Percentiles rank a stretch among this genome's conserved stretches.
Conservation (phyloP, 208 protist species). For the Trypanosoma platydactyli region DNA sequence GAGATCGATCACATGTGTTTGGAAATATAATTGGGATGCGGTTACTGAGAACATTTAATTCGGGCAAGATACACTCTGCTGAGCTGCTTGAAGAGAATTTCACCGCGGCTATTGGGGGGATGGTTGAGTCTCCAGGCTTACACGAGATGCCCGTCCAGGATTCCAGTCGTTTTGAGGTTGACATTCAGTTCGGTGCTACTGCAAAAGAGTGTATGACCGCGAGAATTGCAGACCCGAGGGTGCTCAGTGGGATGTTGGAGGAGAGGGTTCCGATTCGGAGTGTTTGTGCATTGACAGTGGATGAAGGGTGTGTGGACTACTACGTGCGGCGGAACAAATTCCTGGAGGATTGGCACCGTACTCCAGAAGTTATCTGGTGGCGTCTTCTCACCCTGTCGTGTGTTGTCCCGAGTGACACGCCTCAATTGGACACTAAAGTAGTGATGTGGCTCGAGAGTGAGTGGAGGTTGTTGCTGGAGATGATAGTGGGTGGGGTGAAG, state of each 20-base stretch:
- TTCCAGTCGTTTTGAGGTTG: slow-evolving; percentile 23
- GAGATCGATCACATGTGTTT: slow-evolving; percentile 19
- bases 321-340: slow-evolving; percentile 40
- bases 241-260: slow-evolving; percentile 23
- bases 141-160: neutral
- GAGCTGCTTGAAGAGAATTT: neutral
- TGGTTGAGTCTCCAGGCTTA: neutral
- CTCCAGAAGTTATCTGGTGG: slow-evolving; percentile 39
- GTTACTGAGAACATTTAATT: slow-evolving; percentile 8
- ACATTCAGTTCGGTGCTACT: slow-evolving; percentile 24
- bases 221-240: slow-evolving; percentile 2
- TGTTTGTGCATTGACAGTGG: slow-evolving; percentile 43
- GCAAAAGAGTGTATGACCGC: slow-evolving; percentile 2
- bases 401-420: slow-evolving; percentile 12
- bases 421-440: slow-evolving; percentile 2
- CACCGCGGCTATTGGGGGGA: neutral
- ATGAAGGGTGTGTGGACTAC: slow-evolving; percentile 45
- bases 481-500: slow-evolving; percentile 23
- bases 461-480: slow-evolving; percentile 39
- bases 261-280: slow-evolving; percentile 29
- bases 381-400: slow-evolving; percentile 38
- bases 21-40: slow-evolving; percentile 27
- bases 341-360: slow-evolving; percentile 34
- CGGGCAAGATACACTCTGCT: slow-evolving; percentile 9
- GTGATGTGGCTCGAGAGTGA: slow-evolving; percentile 53